Percentiles rank a stretch among this genome's conserved stretches.
phyloP scores from a whole-genome alignment of 768 basidiomycete species.

The Rhodocollybia butyracea region DNA sequence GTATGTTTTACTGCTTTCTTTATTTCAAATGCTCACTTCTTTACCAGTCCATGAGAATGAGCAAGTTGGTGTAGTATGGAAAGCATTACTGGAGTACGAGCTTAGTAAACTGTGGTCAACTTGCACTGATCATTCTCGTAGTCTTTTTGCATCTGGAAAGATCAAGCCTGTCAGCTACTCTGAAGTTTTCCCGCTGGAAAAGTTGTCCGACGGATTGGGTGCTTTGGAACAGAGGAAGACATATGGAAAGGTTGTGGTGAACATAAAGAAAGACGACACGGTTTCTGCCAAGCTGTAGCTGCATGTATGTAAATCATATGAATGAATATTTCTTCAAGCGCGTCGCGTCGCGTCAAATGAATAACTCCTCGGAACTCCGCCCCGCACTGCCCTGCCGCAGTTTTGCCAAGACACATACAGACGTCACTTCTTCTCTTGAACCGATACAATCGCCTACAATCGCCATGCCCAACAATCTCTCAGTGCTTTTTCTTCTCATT shows the following conservation, averaged over 20 bases:
- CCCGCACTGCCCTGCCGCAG: too few species aligned
- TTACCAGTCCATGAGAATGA: background rate
- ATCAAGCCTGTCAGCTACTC: slow-evolving; percentile 70
- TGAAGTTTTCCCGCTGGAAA: slow-evolving; percentile 65
- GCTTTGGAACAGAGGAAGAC: slow-evolving; percentile 83
- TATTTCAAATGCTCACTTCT: background rate
- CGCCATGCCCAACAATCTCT: slow-evolving; percentile 32
- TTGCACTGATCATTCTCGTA: slow-evolving; percentile 20
- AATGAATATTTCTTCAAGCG: too few species aligned
- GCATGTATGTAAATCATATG: background rate
- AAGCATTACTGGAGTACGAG: slow-evolving; percentile 3
- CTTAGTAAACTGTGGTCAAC: background rate
- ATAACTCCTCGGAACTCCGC: too few species aligned
- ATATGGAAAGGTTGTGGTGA: slow-evolving; percentile 87
- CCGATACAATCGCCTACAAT: background rate
- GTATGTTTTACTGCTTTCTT: slow-evolving; percentile 38
- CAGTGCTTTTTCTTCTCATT: slow-evolving; percentile 42
- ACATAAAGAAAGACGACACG: slow-evolving; percentile 47
- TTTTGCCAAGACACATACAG: too few species aligned
- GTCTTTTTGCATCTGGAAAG: slow-evolving; percentile 65
- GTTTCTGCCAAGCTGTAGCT: background rate
- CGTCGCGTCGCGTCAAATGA: too few species aligned
- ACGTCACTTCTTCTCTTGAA: too few species aligned
- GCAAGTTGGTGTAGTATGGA: background rate
- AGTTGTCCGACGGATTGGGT: slow-evolving; percentile 59